phyloP scores from a whole-genome alignment of 768 basidiomycete genomes.

The Rubroboletus pulcherrimus region DNA sequence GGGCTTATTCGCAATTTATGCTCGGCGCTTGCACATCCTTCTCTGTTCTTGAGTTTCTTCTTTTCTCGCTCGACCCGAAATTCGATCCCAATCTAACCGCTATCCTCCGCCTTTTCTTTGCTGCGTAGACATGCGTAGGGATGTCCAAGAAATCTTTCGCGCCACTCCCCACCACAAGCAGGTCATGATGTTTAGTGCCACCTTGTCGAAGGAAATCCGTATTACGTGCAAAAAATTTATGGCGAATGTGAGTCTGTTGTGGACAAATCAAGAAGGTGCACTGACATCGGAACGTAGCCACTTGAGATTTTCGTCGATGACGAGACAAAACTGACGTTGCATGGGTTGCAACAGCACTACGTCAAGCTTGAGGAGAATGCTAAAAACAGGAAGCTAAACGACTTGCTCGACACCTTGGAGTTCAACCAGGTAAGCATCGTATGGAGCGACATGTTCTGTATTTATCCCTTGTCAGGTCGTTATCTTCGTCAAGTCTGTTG shows the following conservation, averaged over 20 bases:
- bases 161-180: conserved; percentile 99
- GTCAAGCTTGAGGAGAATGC: conserved; percentile 92
- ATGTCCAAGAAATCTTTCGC: conserved; percentile 99
- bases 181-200: conserved; percentile 99
- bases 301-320: conserved; percentile 99
- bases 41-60: conserved; percentile 44
- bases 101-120: conserved; percentile 50
- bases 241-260: conserved; percentile 73
- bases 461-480: conserved; percentile 65
- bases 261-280: neutral
- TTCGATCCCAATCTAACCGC: conserved; percentile 61
- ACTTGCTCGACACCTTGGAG: conserved; percentile 90
- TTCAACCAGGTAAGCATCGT: conserved; percentile 81
- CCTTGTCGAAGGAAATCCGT: conserved; percentile 93
- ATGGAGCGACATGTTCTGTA: neutral
- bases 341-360: conserved; percentile 98
- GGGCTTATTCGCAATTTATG: conserved; percentile 11
- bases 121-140: conserved; percentile 96
- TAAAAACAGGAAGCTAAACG: conserved; percentile 97
- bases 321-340: conserved; percentile 96
- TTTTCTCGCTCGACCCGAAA: conserved; percentile 48
- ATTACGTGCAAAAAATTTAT: conserved; percentile 99
- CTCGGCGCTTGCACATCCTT: conserved; percentile 13
- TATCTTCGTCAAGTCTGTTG: conserved; percentile 98
- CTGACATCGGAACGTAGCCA: conserved; percentile 52